phyloP scores from a whole-genome alignment of 2,329 filamentous ascomycete genomes.

The Lojkania enalia region DNA sequence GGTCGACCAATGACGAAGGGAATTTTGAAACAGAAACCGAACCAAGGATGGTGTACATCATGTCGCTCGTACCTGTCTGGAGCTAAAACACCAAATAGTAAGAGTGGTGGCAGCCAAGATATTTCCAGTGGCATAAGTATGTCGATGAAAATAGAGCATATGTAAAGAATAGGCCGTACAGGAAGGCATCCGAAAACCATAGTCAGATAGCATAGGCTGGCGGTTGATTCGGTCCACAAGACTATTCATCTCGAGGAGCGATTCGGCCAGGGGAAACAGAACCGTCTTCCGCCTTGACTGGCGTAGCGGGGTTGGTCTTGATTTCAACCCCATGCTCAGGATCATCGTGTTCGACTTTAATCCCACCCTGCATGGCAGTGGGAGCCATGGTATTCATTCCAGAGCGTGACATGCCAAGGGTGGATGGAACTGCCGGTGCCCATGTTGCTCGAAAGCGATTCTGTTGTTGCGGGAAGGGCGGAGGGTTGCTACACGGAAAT shows the following conservation, averaged over 20 bases:
- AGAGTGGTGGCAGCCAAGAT: no score
- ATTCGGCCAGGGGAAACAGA: slow-evolving; percentile 28
- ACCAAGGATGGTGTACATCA: no score
- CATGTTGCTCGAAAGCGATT: slow-evolving; percentile 38
- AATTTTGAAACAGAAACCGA: no score
- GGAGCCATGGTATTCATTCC: slow-evolving; percentile 33
- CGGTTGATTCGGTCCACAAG: background rate
- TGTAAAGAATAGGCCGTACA: background rate
- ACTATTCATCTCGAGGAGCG: slow-evolving; percentile 33
- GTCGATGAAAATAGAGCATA: no score
- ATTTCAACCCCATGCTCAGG: slow-evolving; percentile 32
- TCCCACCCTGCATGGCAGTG: slow-evolving; percentile 12
- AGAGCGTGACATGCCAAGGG: slow-evolving; percentile 36
- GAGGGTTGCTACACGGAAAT: slow-evolving; percentile 11
- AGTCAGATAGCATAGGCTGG: no score
- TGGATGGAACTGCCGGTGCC: slow-evolving; percentile 40
- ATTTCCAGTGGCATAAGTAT: no score
- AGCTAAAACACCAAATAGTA: no score
- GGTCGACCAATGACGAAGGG: no score
- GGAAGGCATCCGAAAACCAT: no score
- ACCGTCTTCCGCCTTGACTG: slow-evolving; percentile 34
- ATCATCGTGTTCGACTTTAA: slow-evolving; percentile 33
- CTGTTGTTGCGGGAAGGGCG: slow-evolving; percentile 17
- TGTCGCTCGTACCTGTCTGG: no score
- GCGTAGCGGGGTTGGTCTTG: slow-evolving; percentile 41